Evolutionary conservation across 1,284 basidiomycete species (phyloP).

Genomic region (Cutaneotrichosporon sp.): DNA sequence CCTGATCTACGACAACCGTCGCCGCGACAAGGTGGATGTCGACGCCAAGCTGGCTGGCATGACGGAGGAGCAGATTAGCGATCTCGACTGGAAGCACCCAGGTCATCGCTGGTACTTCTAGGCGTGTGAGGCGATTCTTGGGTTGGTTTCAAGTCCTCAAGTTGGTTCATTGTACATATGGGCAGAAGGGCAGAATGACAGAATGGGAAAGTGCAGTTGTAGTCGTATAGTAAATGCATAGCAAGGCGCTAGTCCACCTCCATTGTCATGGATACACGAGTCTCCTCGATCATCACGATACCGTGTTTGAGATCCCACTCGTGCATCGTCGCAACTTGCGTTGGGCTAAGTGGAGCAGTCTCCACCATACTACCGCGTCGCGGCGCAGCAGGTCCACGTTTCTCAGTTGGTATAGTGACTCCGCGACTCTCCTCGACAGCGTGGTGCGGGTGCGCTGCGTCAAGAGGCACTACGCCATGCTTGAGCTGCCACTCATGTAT

Average conservation of each 20-base stretch:
- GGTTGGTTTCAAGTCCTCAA: no score
- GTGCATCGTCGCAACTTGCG: neutral
- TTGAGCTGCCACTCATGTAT: slow-evolving; percentile 8
- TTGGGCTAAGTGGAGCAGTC: neutral
- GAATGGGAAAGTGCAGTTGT: neutral
- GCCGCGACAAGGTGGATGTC: slow-evolving; percentile 16
- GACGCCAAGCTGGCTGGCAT: slow-evolving; percentile 9
- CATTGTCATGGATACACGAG: no score
- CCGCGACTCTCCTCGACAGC: neutral
- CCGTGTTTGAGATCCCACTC: slow-evolving; percentile 6
- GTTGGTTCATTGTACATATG: neutral
- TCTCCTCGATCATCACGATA: neutral
- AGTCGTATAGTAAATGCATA: neutral
- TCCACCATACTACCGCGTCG: neutral
- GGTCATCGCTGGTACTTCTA: slow-evolving; percentile 20
- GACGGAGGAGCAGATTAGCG: slow-evolving; percentile 12
- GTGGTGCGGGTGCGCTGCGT: neutral
- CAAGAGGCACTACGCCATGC: slow-evolving; percentile 4
- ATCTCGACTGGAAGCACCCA: slow-evolving; percentile 26
- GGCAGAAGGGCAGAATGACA: neutral
- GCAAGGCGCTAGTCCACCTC: neutral
- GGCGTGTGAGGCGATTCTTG: neutral
- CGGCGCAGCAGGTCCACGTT: neutral
- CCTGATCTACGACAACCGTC: slow-evolving; percentile 18
- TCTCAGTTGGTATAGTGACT: neutral